Evolutionary conservation across 2,329 filamentous ascomycete genomes (phyloP).

Genomic region (Furcasterigmium furcatum): DNA sequence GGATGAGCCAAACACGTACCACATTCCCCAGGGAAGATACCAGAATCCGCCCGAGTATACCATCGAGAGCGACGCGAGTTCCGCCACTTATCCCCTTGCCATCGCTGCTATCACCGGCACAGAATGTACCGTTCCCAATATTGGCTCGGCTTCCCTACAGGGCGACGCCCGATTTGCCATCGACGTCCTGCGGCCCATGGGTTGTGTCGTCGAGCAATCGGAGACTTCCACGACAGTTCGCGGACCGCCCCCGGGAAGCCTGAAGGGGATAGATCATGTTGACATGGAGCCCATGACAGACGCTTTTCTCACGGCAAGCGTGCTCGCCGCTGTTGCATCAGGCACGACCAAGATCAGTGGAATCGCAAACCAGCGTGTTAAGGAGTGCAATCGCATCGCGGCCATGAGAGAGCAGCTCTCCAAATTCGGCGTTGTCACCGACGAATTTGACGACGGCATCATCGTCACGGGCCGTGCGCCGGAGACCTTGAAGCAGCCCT

Average conservation of each 20-base stretch:
- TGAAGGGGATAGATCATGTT: slow-evolving; percentile 75
- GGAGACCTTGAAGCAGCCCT: slow-evolving; percentile 47
- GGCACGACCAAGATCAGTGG: slow-evolving; percentile 85
- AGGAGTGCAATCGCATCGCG: slow-evolving; percentile 94
- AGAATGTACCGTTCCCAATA: slow-evolving; percentile 94
- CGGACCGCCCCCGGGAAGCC: slow-evolving; percentile 70
- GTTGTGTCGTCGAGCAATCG: slow-evolving; percentile 83
- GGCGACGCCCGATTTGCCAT: slow-evolving; percentile 93
- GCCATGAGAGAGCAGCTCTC: slow-evolving; percentile 94
- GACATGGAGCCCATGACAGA: slow-evolving; percentile 99
- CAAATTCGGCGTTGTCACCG: slow-evolving; percentile 86
- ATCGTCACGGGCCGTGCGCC: slow-evolving; percentile 58
- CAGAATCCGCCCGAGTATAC: slow-evolving; percentile 81
- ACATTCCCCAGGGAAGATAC: slow-evolving; percentile 84
- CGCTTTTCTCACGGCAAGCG: slow-evolving; percentile 92
- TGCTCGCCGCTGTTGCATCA: slow-evolving; percentile 83
- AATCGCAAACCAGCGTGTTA: slow-evolving; percentile 96
- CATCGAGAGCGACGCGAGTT: slow-evolving; percentile 96
- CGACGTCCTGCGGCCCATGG: slow-evolving; percentile 89
- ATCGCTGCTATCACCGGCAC: slow-evolving; percentile 94
- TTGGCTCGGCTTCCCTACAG: slow-evolving; percentile 86
- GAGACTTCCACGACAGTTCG: slow-evolving; percentile 87
- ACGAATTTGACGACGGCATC: slow-evolving; percentile 93
- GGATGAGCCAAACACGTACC: slow-evolving; percentile 84
- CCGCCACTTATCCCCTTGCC: slow-evolving; percentile 91